Evolutionary conservation across 2,329 filamentous ascomycete genomes (phyloP).

Genomic region (Fusarium goolgardi): DNA sequence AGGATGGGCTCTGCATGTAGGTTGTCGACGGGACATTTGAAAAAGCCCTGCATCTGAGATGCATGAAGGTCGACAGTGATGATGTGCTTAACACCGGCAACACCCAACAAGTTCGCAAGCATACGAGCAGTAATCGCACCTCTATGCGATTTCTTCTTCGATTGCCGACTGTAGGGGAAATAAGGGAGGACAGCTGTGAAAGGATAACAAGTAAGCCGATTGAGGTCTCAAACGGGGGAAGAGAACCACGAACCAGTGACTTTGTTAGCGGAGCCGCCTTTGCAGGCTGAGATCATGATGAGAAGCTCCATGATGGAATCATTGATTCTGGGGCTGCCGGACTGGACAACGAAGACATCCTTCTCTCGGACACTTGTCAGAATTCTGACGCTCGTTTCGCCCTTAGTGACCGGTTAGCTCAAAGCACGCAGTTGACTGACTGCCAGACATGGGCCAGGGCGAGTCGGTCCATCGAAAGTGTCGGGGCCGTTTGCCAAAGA

Average conservation of each 20-base stretch:
- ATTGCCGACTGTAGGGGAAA: constrained; percentile 99
- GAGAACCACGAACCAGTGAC: constrained; percentile 79
- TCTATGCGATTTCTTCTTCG: constrained; percentile 98
- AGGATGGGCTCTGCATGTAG: constrained; percentile 95
- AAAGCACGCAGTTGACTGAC: constrained; percentile 18
- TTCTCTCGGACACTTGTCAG: constrained; percentile 89
- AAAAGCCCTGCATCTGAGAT: constrained; percentile 99
- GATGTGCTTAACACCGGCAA: constrained; percentile 96
- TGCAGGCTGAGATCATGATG: constrained; percentile 99
- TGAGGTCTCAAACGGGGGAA: constrained; percentile 22
- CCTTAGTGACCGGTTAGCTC: constrained; percentile 56
- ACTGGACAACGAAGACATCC: constrained; percentile 99
- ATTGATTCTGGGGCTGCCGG: constrained; percentile 94
- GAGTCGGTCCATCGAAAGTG: background rate
- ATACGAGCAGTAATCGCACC: constrained; percentile 97
- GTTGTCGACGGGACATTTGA: constrained; percentile 97
- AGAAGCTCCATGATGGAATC: constrained; percentile 99
- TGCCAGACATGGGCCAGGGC: constrained; percentile 7
- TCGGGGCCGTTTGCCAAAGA: constrained; percentile 24
- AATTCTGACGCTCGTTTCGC: constrained; percentile 77
- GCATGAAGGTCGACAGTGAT: constrained; percentile 97
- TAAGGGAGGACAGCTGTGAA: constrained; percentile 84
- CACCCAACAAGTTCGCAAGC: constrained; percentile 92
- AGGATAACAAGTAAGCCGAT: constrained; percentile 34
- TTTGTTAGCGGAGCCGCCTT: constrained; percentile 95